Base-by-base conservation (phyloP, 768 basidiomycete genomes). In the Tephrocybe rancida region DNA sequence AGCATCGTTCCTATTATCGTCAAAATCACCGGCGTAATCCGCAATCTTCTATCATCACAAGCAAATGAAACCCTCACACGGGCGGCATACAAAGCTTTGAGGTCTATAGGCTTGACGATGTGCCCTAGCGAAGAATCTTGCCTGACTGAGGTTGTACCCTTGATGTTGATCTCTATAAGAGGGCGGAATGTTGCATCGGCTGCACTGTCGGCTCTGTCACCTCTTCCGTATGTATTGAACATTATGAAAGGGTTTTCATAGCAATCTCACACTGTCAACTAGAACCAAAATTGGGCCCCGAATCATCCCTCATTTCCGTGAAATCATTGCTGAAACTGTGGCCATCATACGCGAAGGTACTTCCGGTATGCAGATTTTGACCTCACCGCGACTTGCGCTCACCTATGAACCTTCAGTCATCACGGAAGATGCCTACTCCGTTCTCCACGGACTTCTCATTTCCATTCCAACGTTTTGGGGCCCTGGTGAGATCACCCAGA, bases 381-480 rank as follows among this genome's bases (percentile, higher is more conserved):
- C 19, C 19, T 16, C 35, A 10, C 46, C 14, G 19, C 3, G 19
- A 22, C 18, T 13, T 35, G 38, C 35, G n/a, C 8, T 50, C 6
- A 18, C 39, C 3, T 1, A 14, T 26, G 6, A 21, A 41, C 25
- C 10, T 41, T 6, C 42, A 77, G 79, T 54, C 18, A 58, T 67
- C 7, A 63, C 70, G 34, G 57, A 69, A 21, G 61, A 77, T 46
- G 70, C 66, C 63, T 30, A 78, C 71, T 59, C 71, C 21, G 78
- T 87, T 7, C 72, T 96, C n/a, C 80, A 83, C 25, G 77, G 80
- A n/a, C 71, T 96, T 8, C 74, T 97, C 54, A 72, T 76, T 0
- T 79, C 86, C 1, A 86, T 97, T 26, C 92, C 95, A 0, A 83
- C 86, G 3, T 98, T 98, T 70, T 92, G 90, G 81, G 83, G 86